Percentiles rank a stretch among this genome's conserved stretches.
phyloP scores from a whole-genome alignment of 306 rosid species.

The Trifolium repens region DNA sequence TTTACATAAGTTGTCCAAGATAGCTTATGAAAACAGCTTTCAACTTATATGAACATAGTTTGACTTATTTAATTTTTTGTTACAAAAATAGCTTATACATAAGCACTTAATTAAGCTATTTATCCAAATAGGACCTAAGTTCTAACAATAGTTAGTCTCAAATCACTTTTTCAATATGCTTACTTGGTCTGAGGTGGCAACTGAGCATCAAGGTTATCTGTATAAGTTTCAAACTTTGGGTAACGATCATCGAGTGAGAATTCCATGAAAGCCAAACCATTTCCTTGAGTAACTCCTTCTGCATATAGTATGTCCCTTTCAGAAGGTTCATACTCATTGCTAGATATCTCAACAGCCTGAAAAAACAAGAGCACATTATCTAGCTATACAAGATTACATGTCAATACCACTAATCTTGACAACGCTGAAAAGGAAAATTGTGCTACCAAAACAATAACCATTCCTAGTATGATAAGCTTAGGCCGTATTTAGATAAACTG shows the following conservation, averaged over 20 bases:
- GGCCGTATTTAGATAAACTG: background rate
- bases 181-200: slow-evolving; percentile 80
- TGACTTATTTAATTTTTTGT: too few relatives aligned
- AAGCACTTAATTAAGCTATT: too few relatives aligned
- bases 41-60: too few relatives aligned
- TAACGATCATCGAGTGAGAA: slow-evolving; percentile 89
- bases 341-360: slow-evolving; percentile 96
- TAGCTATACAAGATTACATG: background rate
- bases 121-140: background rate
- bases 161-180: slow-evolving; percentile 24
- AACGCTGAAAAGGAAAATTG: slow-evolving; percentile 25
- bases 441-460: slow-evolving; percentile 26
- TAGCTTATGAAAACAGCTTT: too few relatives aligned
- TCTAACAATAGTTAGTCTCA: background rate
- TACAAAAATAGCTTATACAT: too few relatives aligned
- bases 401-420: slow-evolving; percentile 11
- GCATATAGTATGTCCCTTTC: slow-evolving; percentile 93
- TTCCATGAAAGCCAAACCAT: slow-evolving; percentile 95
- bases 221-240: slow-evolving; percentile 79
- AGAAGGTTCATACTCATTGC: slow-evolving; percentile 96
- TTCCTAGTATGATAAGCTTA: background rate
- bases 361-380: slow-evolving; percentile 37
- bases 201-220: slow-evolving; percentile 83
- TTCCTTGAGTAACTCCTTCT: slow-evolving; percentile 98
- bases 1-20: too few relatives aligned